Evolutionary conservation across 257 asterid species (phyloP).

Genomic region (Datura wrightii): DNA sequence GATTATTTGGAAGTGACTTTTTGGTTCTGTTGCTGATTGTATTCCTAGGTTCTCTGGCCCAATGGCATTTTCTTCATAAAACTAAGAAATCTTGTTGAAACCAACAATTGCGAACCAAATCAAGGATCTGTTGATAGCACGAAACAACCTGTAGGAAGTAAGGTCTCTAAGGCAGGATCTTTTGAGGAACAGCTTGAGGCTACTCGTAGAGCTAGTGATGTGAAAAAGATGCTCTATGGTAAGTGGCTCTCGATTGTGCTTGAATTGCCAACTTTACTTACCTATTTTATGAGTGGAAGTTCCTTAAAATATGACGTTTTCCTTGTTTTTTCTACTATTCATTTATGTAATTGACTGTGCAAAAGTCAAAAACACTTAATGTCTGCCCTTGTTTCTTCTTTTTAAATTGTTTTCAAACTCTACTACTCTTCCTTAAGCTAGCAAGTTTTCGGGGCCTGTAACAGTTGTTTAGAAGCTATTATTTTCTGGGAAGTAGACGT

Average conservation of each 20-base stretch:
- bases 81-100: slow-evolving; percentile 51
- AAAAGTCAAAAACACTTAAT: background rate
- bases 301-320: background rate
- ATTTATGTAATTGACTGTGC: background rate
- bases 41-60: slow-evolving; percentile 90
- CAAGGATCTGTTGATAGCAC: slow-evolving; percentile 48
- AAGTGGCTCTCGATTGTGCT: slow-evolving; percentile 46
- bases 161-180: slow-evolving; percentile 62
- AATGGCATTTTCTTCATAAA: slow-evolving; percentile 78
- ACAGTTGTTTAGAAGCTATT: slow-evolving; percentile 12
- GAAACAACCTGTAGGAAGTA: slow-evolving; percentile 53
- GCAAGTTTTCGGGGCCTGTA: background rate
- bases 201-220: slow-evolving; percentile 90
- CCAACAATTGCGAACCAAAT: slow-evolving; percentile 46
- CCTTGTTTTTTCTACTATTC: background rate
- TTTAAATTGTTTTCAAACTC: slow-evolving; percentile 2
- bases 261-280: background rate
- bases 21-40: slow-evolving; percentile 28
- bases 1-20: slow-evolving; percentile 25
- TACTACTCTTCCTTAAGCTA: background rate
- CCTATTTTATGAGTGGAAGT: slow-evolving; percentile 20
- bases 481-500: slow-evolving; percentile 5
- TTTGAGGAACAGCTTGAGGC: slow-evolving; percentile 98
- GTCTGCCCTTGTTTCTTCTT: background rate
- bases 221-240: slow-evolving; percentile 85